Conservation (phyloP, 2,329 filamentous ascomycete species). For the Ambrosiella beaveri region DNA sequence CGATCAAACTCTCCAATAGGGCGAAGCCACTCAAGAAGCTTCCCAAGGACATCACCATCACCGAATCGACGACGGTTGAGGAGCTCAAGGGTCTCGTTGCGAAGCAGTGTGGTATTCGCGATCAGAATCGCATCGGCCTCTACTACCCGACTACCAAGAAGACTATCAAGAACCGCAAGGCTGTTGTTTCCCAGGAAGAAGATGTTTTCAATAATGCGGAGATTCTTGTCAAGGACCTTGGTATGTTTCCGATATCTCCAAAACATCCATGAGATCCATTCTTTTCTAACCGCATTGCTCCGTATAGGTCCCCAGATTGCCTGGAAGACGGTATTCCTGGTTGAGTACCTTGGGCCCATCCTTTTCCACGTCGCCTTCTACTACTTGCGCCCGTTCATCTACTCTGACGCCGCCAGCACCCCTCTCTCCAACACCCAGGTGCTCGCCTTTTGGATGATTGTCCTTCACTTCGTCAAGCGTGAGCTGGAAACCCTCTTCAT, state of each 20-base stretch:
- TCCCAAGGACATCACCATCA: conserved; percentile 32
- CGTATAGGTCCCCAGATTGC: conserved; percentile 62
- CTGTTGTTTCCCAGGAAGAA: conserved; percentile 30
- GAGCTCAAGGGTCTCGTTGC: conserved; percentile 41
- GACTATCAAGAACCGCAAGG: conserved; percentile 45
- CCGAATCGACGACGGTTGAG: conserved; percentile 37
- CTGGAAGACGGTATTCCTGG: conserved; percentile 85
- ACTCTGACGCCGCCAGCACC: conserved; percentile 27
- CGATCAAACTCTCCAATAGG: conserved; percentile 27
- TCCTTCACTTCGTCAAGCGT: conserved; percentile 81
- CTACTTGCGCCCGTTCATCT: conserved; percentile 50
- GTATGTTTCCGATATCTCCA: conserved; percentile 29
- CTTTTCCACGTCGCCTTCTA: conserved; percentile 66
- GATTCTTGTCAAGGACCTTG: conserved; percentile 83
- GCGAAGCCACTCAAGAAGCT: conserved; percentile 35
- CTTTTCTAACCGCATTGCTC: conserved; percentile 3
- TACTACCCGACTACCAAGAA: conserved; percentile 43
- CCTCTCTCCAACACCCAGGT: conserved; percentile 51
- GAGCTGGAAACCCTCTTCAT: conserved; percentile 89
- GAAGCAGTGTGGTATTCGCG: conserved; percentile 30
- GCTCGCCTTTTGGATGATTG: conserved; percentile 55
- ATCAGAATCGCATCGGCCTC: conserved; percentile 45
- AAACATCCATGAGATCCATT: not conserved
- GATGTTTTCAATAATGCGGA: conserved; percentile 32
- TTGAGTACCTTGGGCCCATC: conserved; percentile 88